phyloP scores from a whole-genome alignment of 163 green algal species.

The Picocystis sp. region DNA sequence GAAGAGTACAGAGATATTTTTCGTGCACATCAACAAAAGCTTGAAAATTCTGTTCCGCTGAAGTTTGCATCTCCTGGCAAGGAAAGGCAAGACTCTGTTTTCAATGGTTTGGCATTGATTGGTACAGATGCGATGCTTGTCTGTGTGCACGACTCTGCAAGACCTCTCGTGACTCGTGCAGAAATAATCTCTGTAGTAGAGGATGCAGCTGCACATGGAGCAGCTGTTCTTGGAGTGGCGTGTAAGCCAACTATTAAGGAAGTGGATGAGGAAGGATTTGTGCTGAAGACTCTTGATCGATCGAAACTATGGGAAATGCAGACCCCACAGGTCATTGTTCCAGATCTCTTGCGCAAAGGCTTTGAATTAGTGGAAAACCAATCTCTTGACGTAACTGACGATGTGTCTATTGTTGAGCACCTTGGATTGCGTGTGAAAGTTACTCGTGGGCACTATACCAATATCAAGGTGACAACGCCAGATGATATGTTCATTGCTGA shows the following conservation, averaged over 20 bases:
- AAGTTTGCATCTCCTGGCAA: constrained; percentile 69
- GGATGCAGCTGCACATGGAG: constrained; percentile 35
- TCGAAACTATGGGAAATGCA: constrained; percentile 91
- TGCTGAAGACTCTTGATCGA: constrained; percentile 74
- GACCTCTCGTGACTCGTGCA: constrained; percentile 53
- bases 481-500: constrained; percentile 84
- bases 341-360: constrained; percentile 55
- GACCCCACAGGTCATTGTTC: constrained; percentile 88
- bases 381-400: constrained; percentile 83
- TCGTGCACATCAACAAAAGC: not conserved
- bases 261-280: constrained; percentile 42
- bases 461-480: constrained; percentile 97
- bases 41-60: constrained; percentile 20
- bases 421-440: constrained; percentile 75
- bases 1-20: constrained; percentile 49
- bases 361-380: constrained; percentile 60
- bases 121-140: constrained; percentile 41
- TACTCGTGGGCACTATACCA: constrained; percentile 81
- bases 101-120: constrained; percentile 47
- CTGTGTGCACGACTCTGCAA: constrained; percentile 85
- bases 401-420: constrained; percentile 95
- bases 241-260: constrained; percentile 99
- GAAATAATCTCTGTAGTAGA: constrained; percentile 36
- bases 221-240: constrained; percentile 84
- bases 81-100: constrained; percentile 89